Conservation (phyloP, 495 filamentous ascomycete genomes). For the Pyrenula massariospora region DNA sequence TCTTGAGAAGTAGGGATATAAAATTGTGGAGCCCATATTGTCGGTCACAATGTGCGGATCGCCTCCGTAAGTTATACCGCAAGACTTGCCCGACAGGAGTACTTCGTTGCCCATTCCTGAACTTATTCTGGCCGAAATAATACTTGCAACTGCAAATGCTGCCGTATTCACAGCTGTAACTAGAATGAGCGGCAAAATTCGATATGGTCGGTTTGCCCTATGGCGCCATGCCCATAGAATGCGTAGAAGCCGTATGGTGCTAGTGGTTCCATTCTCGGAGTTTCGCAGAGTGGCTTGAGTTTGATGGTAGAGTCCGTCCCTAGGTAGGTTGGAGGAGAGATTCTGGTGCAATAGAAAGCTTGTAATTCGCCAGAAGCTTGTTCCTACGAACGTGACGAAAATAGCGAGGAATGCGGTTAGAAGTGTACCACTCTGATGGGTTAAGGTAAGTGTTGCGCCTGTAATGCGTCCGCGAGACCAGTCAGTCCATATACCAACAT, state of each 20-base stretch:
- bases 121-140: conserved; percentile 3
- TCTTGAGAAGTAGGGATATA: too few species aligned
- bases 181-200: conserved; percentile 11
- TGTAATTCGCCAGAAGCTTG: too few species aligned
- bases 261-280: neutral
- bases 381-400: too few species aligned
- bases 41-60: too few species aligned
- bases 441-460: too few species aligned
- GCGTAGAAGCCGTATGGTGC: conserved; percentile 11
- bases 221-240: conserved; percentile 2
- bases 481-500: conserved; percentile 9
- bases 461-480: conserved; percentile 12
- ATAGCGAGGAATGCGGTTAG: too few species aligned
- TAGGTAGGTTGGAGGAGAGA: neutral
- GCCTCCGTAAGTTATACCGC: too few species aligned
- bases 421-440: neutral
- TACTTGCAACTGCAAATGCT: neutral
- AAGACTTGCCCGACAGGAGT: too few species aligned
- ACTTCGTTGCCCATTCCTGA: neutral
- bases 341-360: conserved; percentile 23
- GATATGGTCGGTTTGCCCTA: conserved; percentile 6
- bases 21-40: too few species aligned
- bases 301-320: neutral
- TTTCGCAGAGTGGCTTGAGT: too few species aligned
- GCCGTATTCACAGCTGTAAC: neutral